Base-by-base conservation (phyloP, 2,329 filamentous ascomycete species). In the Rhinocladiella similis region DNA sequence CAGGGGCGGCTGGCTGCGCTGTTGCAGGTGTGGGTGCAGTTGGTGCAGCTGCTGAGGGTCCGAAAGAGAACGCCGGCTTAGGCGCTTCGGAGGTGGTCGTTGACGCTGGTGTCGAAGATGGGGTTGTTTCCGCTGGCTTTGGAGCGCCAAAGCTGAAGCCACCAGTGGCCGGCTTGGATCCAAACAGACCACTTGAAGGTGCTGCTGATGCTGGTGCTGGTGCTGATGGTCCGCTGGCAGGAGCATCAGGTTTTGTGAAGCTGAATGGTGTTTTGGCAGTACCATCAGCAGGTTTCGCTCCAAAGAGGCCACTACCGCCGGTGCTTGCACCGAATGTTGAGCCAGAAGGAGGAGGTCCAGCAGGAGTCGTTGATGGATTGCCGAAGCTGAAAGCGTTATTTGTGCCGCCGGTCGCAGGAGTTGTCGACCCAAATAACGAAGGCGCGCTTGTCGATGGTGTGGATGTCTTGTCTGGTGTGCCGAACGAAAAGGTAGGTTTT, bases 301-400 rank as follows among this genome's bases (percentile, higher is more conserved):
- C 69, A 59, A 70, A 70, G 25, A 71, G 64, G 45, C 60, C 64
- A 53, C 57, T 66, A 56, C 56, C 66, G 48, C 62, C 57, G 60
- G 69, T 54, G 61, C 65, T 66, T 67, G 67, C 68, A 18, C 67
- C 62, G 41, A 72, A 62, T 38, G 62, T 58, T 19, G 59, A 58
- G 38, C 61, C 64, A 27, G 67, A 59, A 29, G 77, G 77, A 25
- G 78, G 78, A 58, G 76, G 76, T 5, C 77, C 77, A 51, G 77
- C 77, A 48, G 79, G 79, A 29, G 78, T 80, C 16, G 78, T 80
- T 14, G 78, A 80, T 47, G 70, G 63, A 54, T 70, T 73, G 43
- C 67, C 69, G 57, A 77, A 76, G 45, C 58, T 64, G 47, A 63
- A 58, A n/a, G 66, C 68, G 29, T 70, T 66, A 42, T 72, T 68